Evolutionary conservation across 768 basidiomycete species (phyloP).

Genomic region (Chlorophyllum brunneum): DNA sequence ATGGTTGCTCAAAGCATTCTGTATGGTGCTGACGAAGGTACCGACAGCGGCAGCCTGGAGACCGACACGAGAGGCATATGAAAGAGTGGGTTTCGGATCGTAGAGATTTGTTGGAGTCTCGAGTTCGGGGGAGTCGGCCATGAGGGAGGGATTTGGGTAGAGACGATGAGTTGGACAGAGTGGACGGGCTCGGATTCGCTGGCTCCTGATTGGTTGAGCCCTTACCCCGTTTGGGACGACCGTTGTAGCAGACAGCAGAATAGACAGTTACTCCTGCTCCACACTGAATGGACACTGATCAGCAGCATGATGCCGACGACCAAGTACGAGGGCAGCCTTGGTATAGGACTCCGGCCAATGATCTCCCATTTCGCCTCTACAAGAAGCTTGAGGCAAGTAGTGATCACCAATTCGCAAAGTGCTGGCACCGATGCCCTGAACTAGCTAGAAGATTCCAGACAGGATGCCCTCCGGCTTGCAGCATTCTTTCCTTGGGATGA

Average conservation of each 20-base stretch:
- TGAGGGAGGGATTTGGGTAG: slow-evolving; percentile 20
- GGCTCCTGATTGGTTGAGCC: slow-evolving; percentile 19
- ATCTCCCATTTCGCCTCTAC: slow-evolving; percentile 37
- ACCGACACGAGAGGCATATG: slow-evolving; percentile 53
- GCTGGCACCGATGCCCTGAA: background rate
- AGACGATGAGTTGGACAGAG: slow-evolving; percentile 16
- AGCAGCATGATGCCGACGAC: slow-evolving; percentile 9
- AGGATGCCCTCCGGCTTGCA: slow-evolving; percentile 33
- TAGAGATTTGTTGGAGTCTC: slow-evolving; percentile 23
- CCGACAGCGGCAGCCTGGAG: slow-evolving; percentile 67
- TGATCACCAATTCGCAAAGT: background rate
- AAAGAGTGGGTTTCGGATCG: slow-evolving; percentile 50
- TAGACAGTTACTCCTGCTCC: background rate
- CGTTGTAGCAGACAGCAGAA: slow-evolving; percentile 8
- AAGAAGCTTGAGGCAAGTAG: slow-evolving; percentile 44
- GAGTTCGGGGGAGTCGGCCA: slow-evolving; percentile 29
- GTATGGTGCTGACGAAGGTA: slow-evolving; percentile 61
- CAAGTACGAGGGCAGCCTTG: slow-evolving; percentile 22
- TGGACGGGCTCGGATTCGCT: slow-evolving; percentile 24
- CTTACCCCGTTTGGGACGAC: slow-evolving; percentile 28
- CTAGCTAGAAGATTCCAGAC: slow-evolving; percentile 25
- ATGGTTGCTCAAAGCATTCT: slow-evolving; percentile 80
- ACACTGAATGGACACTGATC: slow-evolving; percentile 1
- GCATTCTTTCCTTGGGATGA: slow-evolving; percentile 47
- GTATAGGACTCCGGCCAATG: slow-evolving; percentile 31